These are phyloP conservation scores for Camellia oleifera DNA, from an alignment of 179 eudicot genomes.

Conservation along the genomic window DNA sequence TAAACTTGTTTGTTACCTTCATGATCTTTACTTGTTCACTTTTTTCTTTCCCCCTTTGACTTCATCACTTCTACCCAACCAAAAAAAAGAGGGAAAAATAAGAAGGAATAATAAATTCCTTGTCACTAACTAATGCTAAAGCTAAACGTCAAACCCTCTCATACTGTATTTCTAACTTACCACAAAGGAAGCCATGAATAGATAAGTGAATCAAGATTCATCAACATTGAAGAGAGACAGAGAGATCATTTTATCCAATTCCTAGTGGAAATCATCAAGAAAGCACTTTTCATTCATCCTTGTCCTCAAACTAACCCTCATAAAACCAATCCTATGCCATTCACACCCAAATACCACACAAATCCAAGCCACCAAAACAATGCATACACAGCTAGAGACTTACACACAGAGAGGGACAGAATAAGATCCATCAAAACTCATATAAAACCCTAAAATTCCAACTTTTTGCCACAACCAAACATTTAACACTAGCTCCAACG, in stretches of 20 bases:
- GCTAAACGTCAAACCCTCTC: neutral
- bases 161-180: too few species aligned
- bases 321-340: slow-evolving; percentile 11
- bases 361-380: neutral
- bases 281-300: neutral
- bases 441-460: neutral
- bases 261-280: neutral
- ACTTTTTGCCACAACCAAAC: neutral
- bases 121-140: neutral
- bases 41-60: neutral
- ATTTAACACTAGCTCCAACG: neutral
- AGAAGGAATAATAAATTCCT: neutral
- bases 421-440: neutral
- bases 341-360: neutral
- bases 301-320: neutral
- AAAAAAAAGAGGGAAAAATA: neutral
- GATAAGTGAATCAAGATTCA: neutral
- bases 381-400: neutral
- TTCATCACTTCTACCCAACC: neutral
- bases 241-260: neutral
- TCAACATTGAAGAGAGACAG: neutral
- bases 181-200: neutral
- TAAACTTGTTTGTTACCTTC: neutral
- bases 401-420: neutral
- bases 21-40: neutral